phyloP scores from a whole-genome alignment of 164 flowering plant species.

The Magnolia kwangsiensis region DNA sequence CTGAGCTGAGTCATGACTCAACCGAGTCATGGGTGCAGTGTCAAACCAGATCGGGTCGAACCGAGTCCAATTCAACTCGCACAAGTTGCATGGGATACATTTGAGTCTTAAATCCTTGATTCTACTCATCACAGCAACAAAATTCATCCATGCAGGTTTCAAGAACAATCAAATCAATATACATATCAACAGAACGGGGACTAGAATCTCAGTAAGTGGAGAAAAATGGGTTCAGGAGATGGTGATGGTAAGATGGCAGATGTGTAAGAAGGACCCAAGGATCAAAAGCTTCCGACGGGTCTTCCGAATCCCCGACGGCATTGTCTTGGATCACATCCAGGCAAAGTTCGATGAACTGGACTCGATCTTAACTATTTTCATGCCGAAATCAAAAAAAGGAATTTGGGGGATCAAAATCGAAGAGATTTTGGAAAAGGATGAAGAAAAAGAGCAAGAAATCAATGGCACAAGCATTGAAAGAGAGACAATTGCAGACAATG shows the following conservation, averaged over 20 bases:
- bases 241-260: constrained; percentile 38
- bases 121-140: background rate
- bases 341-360: constrained; percentile 52
- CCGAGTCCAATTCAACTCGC: no score
- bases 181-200: constrained; percentile 56
- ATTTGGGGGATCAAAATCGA: constrained; percentile 37
- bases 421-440: constrained; percentile 37
- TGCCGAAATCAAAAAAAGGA: constrained; percentile 58
- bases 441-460: background rate
- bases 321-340: constrained; percentile 46
- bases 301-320: constrained; percentile 61
- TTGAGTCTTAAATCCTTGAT: no score
- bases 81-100: no score
- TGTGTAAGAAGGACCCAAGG: constrained; percentile 38
- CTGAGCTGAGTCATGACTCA: no score
- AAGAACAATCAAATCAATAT: constrained; percentile 40
- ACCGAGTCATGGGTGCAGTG: no score
- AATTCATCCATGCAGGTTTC: constrained; percentile 38
- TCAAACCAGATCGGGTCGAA: no score
- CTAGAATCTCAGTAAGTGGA: constrained; percentile 40
- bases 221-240: constrained; percentile 51
- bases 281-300: constrained; percentile 41
- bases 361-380: constrained; percentile 36
- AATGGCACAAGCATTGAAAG: background rate
- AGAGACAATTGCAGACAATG: constrained; percentile 3